Conservation (phyloP, 2,329 filamentous ascomycete genomes). For the Fusarium dlaminii region DNA sequence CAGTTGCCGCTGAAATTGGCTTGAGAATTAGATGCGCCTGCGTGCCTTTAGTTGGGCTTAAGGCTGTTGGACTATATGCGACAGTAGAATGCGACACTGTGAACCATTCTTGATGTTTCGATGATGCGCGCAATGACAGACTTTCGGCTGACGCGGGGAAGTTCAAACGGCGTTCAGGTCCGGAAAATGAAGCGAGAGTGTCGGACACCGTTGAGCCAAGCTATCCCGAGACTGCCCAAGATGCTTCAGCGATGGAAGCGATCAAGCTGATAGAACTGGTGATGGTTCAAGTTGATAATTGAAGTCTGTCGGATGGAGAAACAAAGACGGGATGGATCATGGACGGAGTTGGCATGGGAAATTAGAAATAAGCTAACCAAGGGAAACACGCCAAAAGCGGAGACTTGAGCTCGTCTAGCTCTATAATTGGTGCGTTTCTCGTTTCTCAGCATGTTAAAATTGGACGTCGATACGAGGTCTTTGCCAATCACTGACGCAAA, state of each 20-base stretch:
- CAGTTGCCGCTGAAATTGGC: neutral
- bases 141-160: neutral
- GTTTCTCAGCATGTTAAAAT: neutral
- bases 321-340: neutral
- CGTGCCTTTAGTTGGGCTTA: neutral
- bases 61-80: neutral
- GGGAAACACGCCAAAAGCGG: neutral
- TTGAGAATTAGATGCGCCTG: no score
- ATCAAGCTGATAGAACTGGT: neutral
- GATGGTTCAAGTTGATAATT: neutral
- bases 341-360: neutral
- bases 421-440: neutral
- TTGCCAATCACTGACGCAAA: neutral
- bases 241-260: neutral
- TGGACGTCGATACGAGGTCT: neutral
- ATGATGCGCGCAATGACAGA: neutral
- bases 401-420: neutral
- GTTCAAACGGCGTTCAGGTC: neutral
- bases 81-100: neutral
- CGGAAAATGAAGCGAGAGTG: constrained; percentile 3
- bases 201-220: neutral
- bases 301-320: neutral
- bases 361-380: constrained; percentile 6
- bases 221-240: neutral
- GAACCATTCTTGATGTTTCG: constrained; percentile 6